These are phyloP conservation scores for Tylopilus sp. DNA, from an alignment of 768 basidiomycete species.

Conservation along the genomic window DNA sequence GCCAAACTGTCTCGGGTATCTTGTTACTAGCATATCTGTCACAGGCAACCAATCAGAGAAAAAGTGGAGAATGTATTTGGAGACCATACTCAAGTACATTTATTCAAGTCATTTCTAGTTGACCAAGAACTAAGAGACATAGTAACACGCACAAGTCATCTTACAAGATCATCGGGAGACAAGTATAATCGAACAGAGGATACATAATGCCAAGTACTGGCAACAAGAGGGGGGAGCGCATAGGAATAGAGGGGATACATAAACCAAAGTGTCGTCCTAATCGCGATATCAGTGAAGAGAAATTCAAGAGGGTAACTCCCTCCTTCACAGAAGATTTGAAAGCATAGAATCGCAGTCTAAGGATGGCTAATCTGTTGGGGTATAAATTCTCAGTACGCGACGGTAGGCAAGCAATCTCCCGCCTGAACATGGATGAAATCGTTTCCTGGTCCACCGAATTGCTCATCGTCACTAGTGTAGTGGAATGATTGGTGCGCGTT, in stretches of 20 bases:
- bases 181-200: neutral
- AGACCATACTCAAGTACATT: neutral
- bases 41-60: too few species aligned
- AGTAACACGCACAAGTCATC: neutral
- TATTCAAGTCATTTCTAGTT: neutral
- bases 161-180: slow-evolving; percentile 1
- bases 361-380: neutral
- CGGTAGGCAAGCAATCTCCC: slow-evolving; percentile 13
- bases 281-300: slow-evolving; percentile 3
- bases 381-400: slow-evolving; percentile 16
- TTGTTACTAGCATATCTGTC: too few species aligned
- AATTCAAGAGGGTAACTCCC: neutral
- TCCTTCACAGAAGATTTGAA: neutral
- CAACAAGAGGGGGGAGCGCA: neutral
- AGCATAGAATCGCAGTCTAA: slow-evolving; percentile 2
- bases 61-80: too few species aligned
- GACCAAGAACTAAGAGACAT: neutral
- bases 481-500: slow-evolving; percentile 3
- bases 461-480: slow-evolving; percentile 2
- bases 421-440: slow-evolving; percentile 18
- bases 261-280: neutral
- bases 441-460: slow-evolving; percentile 10
- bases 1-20: too few species aligned
- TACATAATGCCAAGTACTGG: neutral
- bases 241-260: slow-evolving; percentile 4